Conservation (phyloP, 805 yeast species). For the Dipodascopsis tothii region DNA sequence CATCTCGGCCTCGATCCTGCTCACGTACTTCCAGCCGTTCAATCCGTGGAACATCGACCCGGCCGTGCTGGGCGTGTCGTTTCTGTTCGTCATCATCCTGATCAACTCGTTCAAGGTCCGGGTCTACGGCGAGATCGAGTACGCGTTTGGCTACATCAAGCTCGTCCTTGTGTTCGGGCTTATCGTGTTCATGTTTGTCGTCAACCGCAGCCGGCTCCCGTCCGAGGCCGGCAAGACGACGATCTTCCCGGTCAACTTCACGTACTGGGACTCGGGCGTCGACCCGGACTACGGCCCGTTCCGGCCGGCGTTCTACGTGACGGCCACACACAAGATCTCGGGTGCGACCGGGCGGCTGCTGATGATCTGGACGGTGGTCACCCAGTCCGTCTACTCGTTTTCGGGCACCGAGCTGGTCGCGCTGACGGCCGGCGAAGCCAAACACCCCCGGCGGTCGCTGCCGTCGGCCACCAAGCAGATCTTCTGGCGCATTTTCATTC, state of each 20-base stretch:
- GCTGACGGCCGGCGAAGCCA: slow-evolving; percentile 69
- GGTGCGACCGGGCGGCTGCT: slow-evolving; percentile 38
- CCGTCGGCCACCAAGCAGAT: slow-evolving; percentile 75
- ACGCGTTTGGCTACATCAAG: slow-evolving; percentile 51
- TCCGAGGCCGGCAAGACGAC: slow-evolving; percentile 10
- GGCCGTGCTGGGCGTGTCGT: slow-evolving; percentile 63
- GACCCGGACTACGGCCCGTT: slow-evolving; percentile 16
- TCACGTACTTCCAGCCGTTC: slow-evolving; percentile 56
- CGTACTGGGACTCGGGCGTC: slow-evolving; percentile 8
- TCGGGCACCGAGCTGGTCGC: slow-evolving; percentile 71
- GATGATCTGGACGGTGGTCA: slow-evolving; percentile 63
- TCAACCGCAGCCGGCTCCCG: slow-evolving; percentile 36
- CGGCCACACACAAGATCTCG: slow-evolving; percentile 2
- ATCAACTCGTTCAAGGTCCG: slow-evolving; percentile 51
- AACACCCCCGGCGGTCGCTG: slow-evolving; percentile 55
- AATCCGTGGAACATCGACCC: slow-evolving; percentile 45
- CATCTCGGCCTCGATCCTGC: slow-evolving; percentile 70
- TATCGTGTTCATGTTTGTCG: slow-evolving; percentile 50
- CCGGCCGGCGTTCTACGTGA: slow-evolving; percentile 11
- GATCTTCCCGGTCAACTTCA: slow-evolving; percentile 13
- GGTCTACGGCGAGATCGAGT: slow-evolving; percentile 63
- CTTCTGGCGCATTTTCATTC: slow-evolving; percentile 68
- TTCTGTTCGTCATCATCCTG: slow-evolving; percentile 38
- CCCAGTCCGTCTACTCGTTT: slow-evolving; percentile 69
- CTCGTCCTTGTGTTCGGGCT: slow-evolving; percentile 53